Conservation (phyloP, 2,329 filamentous ascomycete genomes). For the Ascochyta viciae-villosae region DNA sequence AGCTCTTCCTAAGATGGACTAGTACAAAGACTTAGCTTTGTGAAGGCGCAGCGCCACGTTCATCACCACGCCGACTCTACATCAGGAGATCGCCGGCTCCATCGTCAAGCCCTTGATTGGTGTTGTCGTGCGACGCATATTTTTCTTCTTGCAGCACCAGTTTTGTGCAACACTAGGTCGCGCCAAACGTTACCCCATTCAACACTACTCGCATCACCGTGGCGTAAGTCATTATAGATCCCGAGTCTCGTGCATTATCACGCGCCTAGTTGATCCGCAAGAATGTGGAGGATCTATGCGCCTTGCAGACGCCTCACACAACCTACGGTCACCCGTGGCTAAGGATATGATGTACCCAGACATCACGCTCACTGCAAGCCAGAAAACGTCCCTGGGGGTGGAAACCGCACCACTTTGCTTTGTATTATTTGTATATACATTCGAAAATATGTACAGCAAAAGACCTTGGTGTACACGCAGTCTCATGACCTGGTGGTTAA, state of each 20-base stretch:
- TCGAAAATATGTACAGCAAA: slow-evolving; percentile 2
- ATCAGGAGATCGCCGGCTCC: background rate
- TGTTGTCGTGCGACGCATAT: background rate
- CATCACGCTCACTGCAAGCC: background rate
- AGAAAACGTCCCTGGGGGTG: background rate
- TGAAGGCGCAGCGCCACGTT: background rate
- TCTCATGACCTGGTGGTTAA: background rate
- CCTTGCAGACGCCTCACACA: slow-evolving; percentile 15
- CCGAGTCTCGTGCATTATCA: background rate
- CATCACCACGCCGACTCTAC: background rate
- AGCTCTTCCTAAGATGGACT: background rate
- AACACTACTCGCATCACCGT: background rate
- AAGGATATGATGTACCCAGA: background rate
- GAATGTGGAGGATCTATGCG: slow-evolving; percentile 14
- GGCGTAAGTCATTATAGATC: background rate
- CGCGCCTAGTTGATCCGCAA: background rate
- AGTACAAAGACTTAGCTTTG: background rate
- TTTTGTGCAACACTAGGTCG: slow-evolving; percentile 6
- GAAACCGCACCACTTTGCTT: background rate
- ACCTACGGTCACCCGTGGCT: background rate
- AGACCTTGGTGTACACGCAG: background rate
- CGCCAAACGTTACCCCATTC: background rate
- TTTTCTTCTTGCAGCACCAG: slow-evolving; percentile 1
- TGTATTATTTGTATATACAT: slow-evolving; percentile 2
- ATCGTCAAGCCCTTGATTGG: background rate